Conservation (phyloP, 2,329 filamentous ascomycete genomes). For the Beauveria varroae region DNA sequence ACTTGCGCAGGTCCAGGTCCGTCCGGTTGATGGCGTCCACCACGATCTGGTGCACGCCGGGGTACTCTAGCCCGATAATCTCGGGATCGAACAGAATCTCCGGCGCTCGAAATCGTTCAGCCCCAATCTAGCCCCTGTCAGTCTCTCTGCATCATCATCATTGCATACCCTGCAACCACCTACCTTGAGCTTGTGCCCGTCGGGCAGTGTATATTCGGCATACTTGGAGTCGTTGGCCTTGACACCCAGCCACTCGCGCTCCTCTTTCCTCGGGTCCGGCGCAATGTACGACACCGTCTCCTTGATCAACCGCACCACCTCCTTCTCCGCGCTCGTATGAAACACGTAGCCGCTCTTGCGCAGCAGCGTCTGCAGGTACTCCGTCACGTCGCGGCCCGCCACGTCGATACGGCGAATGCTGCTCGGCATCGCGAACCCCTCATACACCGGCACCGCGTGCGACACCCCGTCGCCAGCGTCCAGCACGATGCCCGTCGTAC, state of each 20-base stretch:
- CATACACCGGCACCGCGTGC: conserved; percentile 94
- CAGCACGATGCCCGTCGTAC: conserved; percentile 91
- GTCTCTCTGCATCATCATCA: not conserved
- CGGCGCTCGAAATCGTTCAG: conserved; percentile 89
- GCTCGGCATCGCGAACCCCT: conserved; percentile 93
- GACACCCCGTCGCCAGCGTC: conserved; percentile 95
- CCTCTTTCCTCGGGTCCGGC: conserved; percentile 82
- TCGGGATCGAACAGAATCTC: conserved; percentile 98
- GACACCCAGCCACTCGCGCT: conserved; percentile 86
- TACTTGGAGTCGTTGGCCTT: conserved; percentile 72
- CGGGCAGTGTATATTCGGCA: conserved; percentile 82
- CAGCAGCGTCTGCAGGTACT: conserved; percentile 84
- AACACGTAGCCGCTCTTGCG: conserved; percentile 91
- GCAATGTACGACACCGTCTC: conserved; percentile 91
- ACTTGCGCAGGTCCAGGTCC: conserved; percentile 90
- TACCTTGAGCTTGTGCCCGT: conserved; percentile 89
- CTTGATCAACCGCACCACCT: conserved; percentile 96
- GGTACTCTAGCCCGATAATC: conserved; percentile 93
- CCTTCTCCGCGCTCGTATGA: conserved; percentile 97
- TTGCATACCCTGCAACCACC: conserved; percentile 4
- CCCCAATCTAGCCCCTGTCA: conserved; percentile 57
- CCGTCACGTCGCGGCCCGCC: conserved; percentile 90
- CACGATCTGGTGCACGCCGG: conserved; percentile 94
- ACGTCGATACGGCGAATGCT: conserved; percentile 95
- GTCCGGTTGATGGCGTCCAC: conserved; percentile 93